Conservation (phyloP, 1,284 basidiomycete genomes). For the Rhizoctonia solani region DNA sequence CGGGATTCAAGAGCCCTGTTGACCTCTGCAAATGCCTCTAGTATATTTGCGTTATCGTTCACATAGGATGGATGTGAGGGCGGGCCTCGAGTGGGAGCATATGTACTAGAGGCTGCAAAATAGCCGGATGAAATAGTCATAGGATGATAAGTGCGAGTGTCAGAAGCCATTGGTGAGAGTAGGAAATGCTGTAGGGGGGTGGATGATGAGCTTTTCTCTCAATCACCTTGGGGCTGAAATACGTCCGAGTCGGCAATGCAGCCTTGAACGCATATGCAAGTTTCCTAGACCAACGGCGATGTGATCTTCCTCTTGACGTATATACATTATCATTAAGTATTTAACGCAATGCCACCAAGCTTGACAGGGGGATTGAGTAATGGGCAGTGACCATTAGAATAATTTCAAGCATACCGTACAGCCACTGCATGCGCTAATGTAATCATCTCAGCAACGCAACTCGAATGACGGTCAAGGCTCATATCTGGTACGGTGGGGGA, state of each 20-base stretch:
- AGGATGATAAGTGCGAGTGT: background rate
- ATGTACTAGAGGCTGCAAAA: conserved; percentile 3
- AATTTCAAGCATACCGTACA: no score
- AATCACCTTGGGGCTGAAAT: background rate
- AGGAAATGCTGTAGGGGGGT: background rate
- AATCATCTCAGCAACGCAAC: no score
- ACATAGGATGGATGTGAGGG: background rate
- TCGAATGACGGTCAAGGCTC: no score
- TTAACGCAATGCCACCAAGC: no score
- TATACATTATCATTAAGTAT: no score
- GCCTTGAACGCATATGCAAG: background rate
- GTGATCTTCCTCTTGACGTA: no score
- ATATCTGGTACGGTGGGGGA: background rate
- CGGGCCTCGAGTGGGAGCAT: background rate
- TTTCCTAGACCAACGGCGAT: background rate
- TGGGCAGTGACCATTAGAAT: no score
- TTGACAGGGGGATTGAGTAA: no score
- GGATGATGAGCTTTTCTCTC: background rate
- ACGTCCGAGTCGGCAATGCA: background rate
- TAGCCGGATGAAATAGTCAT: background rate
- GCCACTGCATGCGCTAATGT: no score
- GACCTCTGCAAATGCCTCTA: conserved; percentile 20
- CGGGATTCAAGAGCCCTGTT: conserved; percentile 26
- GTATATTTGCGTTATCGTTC: background rate
- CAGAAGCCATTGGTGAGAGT: background rate